Evolutionary conservation across 192 early-diverging fungal genomes (phyloP), one percentile per base, ranked within the genome.

Genomic region (Podila epigama): DNA sequence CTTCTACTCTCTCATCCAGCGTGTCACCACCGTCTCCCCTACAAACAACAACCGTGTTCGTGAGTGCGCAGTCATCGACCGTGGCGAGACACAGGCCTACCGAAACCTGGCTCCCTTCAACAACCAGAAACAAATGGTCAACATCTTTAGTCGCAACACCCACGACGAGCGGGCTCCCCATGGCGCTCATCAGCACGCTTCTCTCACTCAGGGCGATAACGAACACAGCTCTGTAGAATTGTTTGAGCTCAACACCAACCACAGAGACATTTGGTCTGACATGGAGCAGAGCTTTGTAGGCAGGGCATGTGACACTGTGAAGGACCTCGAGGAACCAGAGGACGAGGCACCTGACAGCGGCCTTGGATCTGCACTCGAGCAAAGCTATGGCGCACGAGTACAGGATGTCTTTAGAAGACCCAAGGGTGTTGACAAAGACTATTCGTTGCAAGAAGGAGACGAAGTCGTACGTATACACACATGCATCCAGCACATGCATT

Each of bases 241-340:
- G 54, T 33, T 77, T 22, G 73, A 77, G 27, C 25, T 77, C 11
- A 77, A 68, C 51, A 68, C 73, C 1, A 77, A 77, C 27, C 27
- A 52, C 1, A 34, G 31, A 34, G 34, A 54, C 52, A 41, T 40
- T 28, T 57, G 36, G 58, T 1, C 7, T 0, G 28, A 53, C 16
- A 57, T 77, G 11, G 65, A 59, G 27, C 28, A 60, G 7, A 33
- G 2, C 10, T 77, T 68, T 31, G 40, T 77, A 36, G 51, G 36
- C 2, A 28, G 25, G 8, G 66, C 63, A 41, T 77, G 73, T 35
- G 73, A 68, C 40, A 7, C 33, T 28, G 37, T 27, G 10, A 20
- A 28, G 4, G 12, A 40, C 39, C 29, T 40, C 25, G 16, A 32
- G 36, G 29, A 52, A 0, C 34, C 53, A 4, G 40, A 51, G 22